Evolutionary conservation across 495 filamentous ascomycete genomes (phyloP).

Genomic region (Trichoderma gamsii): DNA sequence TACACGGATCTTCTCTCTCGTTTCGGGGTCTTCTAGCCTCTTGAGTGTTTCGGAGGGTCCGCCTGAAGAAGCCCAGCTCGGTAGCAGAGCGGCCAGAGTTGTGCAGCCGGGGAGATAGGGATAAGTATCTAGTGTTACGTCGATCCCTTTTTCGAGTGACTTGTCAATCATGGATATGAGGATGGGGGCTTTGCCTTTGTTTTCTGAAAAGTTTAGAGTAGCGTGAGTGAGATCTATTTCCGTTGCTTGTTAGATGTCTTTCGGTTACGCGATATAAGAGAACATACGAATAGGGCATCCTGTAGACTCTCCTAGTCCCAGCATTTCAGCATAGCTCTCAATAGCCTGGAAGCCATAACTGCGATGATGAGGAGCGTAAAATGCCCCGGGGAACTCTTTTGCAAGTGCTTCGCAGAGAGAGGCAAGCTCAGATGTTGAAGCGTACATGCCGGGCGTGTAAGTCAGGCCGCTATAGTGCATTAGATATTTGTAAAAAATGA

Average conservation of each 20-base stretch:
- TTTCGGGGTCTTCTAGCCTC: slow-evolving; percentile 15
- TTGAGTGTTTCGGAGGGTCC: slow-evolving; percentile 12
- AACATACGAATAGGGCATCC: slow-evolving; percentile 17
- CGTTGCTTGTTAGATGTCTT: neutral
- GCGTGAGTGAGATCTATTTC: slow-evolving; percentile 12
- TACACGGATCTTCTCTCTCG: slow-evolving; percentile 5
- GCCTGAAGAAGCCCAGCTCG: slow-evolving; percentile 14
- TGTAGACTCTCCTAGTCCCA: slow-evolving; percentile 11
- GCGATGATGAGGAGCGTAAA: slow-evolving; percentile 16
- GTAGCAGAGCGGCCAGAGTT: slow-evolving; percentile 11
- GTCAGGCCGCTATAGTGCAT: slow-evolving; percentile 10
- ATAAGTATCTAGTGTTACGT: slow-evolving; percentile 15
- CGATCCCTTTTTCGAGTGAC: slow-evolving; percentile 4
- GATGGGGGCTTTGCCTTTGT: slow-evolving; percentile 12
- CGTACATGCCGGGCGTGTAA: slow-evolving; percentile 16
- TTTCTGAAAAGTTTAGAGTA: slow-evolving; percentile 15
- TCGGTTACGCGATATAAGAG: neutral
- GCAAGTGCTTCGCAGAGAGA: slow-evolving; percentile 9
- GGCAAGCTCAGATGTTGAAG: slow-evolving; percentile 15
- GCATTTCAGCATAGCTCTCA: slow-evolving; percentile 16
- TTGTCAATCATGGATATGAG: slow-evolving; percentile 17
- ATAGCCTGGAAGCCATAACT: slow-evolving; percentile 16
- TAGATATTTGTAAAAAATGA: neutral
- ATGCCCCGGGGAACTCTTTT: slow-evolving; percentile 13
- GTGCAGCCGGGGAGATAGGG: slow-evolving; percentile 16